Percentiles rank a stretch among this genome's conserved stretches.
Conservation (phyloP, 495 filamentous ascomycete species). For the Neurospora discreta region DNA sequence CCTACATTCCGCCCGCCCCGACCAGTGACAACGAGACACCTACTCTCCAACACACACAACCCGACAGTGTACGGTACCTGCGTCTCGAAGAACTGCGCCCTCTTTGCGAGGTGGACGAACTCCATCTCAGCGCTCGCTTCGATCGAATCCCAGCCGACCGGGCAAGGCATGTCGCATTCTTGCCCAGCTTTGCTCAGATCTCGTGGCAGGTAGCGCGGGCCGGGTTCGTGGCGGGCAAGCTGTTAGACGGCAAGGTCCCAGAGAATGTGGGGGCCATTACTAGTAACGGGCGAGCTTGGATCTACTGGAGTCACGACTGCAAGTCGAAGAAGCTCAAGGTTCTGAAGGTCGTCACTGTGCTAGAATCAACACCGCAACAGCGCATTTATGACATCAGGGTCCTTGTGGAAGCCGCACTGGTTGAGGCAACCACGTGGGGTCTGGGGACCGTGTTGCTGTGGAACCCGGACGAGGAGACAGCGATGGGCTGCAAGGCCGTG, state of each 20-base stretch:
- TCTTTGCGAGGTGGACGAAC: slow-evolving; percentile 46
- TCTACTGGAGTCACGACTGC: slow-evolving; percentile 43
- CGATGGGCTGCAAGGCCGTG: slow-evolving; percentile 19
- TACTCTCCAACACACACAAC: slow-evolving; percentile 3
- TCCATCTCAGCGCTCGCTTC: slow-evolving; percentile 25
- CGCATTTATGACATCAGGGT: slow-evolving; percentile 46
- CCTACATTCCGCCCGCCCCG: slow-evolving; percentile 16
- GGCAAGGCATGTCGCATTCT: slow-evolving; percentile 49
- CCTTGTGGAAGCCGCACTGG: slow-evolving; percentile 28
- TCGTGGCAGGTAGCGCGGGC: slow-evolving; percentile 77
- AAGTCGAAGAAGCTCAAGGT: slow-evolving; percentile 60
- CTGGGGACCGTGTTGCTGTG: slow-evolving; percentile 31
- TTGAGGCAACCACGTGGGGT: slow-evolving; percentile 30
- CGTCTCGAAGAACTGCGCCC: slow-evolving; percentile 34
- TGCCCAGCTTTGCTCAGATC: slow-evolving; percentile 60
- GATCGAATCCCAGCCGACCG: slow-evolving; percentile 9
- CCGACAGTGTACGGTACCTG: slow-evolving; percentile 19
- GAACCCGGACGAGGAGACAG: slow-evolving; percentile 29
- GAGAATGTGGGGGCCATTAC: slow-evolving; percentile 47
- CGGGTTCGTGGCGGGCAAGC: slow-evolving; percentile 53
- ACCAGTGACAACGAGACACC: background rate
- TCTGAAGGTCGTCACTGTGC: slow-evolving; percentile 58
- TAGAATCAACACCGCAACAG: slow-evolving; percentile 13
- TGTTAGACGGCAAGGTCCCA: slow-evolving; percentile 32
- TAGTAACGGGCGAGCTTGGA: slow-evolving; percentile 50